Percentiles rank a stretch among this genome's conserved stretches.
These are phyloP conservation scores for Rhodofomes roseus DNA, from an alignment of 1,284 basidiomycete species.

Conservation along the genomic window DNA sequence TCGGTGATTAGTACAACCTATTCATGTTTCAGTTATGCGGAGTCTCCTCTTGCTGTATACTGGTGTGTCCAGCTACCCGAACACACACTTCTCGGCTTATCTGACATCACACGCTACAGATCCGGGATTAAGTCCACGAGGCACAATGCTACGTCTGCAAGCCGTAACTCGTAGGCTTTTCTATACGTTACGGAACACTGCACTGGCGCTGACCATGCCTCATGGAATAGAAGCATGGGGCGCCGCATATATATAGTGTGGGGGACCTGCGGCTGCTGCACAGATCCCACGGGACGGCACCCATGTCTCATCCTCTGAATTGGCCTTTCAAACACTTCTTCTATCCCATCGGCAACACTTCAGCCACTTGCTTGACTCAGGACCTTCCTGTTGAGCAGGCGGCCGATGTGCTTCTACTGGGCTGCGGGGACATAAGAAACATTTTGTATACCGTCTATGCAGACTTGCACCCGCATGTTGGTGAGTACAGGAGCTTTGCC, in stretches of 20 bases:
- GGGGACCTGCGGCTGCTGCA: background rate
- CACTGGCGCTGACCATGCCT: background rate
- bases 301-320: conserved; percentile 33
- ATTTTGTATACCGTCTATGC: conserved; percentile 45
- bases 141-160: background rate
- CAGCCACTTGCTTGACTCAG: conserved; percentile 45
- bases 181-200: background rate
- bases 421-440: conserved; percentile 55
- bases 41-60: too few species aligned
- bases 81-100: too few species aligned
- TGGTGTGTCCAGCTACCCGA: too few species aligned
- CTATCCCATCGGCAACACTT: conserved; percentile 55
- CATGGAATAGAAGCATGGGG: background rate
- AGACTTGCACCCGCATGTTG: conserved; percentile 1
- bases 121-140: too few species aligned
- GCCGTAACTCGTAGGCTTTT: background rate
- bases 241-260: background rate
- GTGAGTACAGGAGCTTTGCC: conserved; percentile 7
- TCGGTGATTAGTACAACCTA: conserved; percentile 82
- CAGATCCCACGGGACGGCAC: background rate
- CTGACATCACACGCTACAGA: too few species aligned
- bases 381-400: conserved; percentile 41
- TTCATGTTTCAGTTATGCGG: too few species aligned
- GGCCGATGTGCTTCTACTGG: conserved; percentile 47
- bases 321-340: conserved; percentile 44